Conservation (phyloP, 768 basidiomycete species). For the Trametes elegans region DNA sequence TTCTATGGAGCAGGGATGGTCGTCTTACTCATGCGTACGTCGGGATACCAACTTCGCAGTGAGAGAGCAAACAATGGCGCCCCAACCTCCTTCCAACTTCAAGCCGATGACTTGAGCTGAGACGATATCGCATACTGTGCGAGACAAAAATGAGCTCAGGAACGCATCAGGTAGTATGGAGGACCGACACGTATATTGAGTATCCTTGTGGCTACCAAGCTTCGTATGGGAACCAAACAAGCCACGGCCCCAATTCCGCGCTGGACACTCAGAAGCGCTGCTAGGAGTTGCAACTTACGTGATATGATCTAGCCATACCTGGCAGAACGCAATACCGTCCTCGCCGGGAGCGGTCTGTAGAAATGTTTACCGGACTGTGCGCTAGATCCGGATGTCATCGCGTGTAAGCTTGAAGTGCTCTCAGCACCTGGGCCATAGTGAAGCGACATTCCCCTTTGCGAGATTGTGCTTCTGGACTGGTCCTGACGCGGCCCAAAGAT, state of each 20-base stretch:
- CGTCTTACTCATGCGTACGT: constrained; percentile 6
- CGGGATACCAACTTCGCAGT: too few species aligned
- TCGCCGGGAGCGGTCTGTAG: not conserved
- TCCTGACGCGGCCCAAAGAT: too few species aligned
- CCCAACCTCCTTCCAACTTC: too few species aligned
- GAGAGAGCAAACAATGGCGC: too few species aligned
- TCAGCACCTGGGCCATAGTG: not conserved
- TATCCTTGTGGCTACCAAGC: not conserved
- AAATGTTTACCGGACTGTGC: not conserved
- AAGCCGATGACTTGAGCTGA: too few species aligned
- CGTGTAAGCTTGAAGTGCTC: not conserved
- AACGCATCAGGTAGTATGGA: not conserved
- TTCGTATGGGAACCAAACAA: constrained; percentile 1
- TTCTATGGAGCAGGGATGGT: too few species aligned
- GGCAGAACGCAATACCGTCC: not conserved
- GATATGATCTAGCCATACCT: not conserved
- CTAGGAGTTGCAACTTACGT: not conserved
- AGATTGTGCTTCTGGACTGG: too few species aligned
- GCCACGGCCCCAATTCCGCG: not conserved
- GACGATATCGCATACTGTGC: too few species aligned
- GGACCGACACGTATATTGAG: too few species aligned
- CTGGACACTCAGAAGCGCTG: not conserved
- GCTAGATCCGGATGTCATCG: not conserved
- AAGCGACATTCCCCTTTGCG: too few species aligned
- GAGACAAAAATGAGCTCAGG: not conserved